Base-by-base conservation (phyloP, 805 yeast species). In the Barnettozyma vustinii region DNA sequence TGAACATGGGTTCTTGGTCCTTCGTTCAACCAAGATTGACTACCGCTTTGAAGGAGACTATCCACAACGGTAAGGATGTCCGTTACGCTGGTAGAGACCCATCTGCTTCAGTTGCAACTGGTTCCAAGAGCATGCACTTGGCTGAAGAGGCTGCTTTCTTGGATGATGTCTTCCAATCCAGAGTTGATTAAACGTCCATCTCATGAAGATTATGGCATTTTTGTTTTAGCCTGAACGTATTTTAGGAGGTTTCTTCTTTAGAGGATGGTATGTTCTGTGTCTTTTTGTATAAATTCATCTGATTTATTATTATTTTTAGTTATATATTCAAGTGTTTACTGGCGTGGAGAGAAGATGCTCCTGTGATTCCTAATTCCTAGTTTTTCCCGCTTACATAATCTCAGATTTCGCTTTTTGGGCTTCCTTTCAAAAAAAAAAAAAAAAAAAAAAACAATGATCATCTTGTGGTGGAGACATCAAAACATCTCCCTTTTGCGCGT, bases 21-120 rank as follows among this genome's bases (percentile, higher is more conserved):
- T 89, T 65, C 64, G 92, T 77, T 48, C 73, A 78, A 52, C 99
- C 97, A 68, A 87, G 99, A 74, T 70, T 94, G 48, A 72, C 74
- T 52, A 87, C 96, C 42, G 77, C 84, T 39, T 69, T 92, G 70
- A 76, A 76, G 58, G 90, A 89, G 73, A 84, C 96, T 52, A 73
- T 73, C 52, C 84, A 85, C 73, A 72, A 77, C 61, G 82, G 74
- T 58, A 62, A 71, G 57, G 63, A 64, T 18, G 65, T 86, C 52
- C 83, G 97, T 72, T 94, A 87, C 67, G 95, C 95, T 57, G 99
- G 99, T 66, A 89, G 99, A 80, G 89, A 88, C 67, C 99, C 99
- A 68, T 83, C 92, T 67, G 98, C 98, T 42, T 84, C 96, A 54
- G 96, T 94, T 64, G 99, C 99, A 64, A 96, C 98, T 58, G 99